Evolutionary conservation across 179 eudicot species (phyloP).

Genomic region (Gypsophila paniculata): DNA sequence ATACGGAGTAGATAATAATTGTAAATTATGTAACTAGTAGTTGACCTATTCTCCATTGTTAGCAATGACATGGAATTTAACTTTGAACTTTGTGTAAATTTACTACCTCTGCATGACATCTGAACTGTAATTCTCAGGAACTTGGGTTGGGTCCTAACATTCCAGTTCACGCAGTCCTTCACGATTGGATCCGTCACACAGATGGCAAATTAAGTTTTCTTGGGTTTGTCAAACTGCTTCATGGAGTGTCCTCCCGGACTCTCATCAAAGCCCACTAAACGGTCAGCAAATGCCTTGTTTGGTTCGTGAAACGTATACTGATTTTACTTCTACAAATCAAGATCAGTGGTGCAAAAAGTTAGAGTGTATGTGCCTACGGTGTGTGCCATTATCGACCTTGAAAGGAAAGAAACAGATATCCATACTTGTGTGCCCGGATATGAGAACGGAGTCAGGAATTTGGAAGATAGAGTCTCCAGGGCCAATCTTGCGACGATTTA

Average conservation of each 20-base stretch:
- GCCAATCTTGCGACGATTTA: constrained; percentile 4
- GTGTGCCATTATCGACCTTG: constrained; percentile 9
- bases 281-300: not conserved
- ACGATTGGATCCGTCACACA: constrained; percentile 82
- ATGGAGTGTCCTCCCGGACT: constrained; percentile 55
- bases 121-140: constrained; percentile 43
- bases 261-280: constrained; percentile 48
- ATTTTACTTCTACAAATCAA: constrained; percentile 6
- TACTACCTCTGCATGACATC: not conserved
- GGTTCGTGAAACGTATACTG: constrained; percentile 5
- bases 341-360: constrained; percentile 5
- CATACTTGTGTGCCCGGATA: not conserved
- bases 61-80: not conserved
- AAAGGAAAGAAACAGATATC: not conserved
- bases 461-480: not conserved
- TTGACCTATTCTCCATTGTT: not conserved
- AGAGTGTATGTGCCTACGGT: constrained; percentile 11
- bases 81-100: not conserved
- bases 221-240: constrained; percentile 78
- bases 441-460: not conserved
- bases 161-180: constrained; percentile 86
- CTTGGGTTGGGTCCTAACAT: constrained; percentile 80
- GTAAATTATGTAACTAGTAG: not conserved
- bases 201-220: constrained; percentile 90
- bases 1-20: too few species aligned